These are phyloP conservation scores for Colletotrichum sp. DNA, from an alignment of 2,329 filamentous ascomycete genomes.

Conservation along the genomic window DNA sequence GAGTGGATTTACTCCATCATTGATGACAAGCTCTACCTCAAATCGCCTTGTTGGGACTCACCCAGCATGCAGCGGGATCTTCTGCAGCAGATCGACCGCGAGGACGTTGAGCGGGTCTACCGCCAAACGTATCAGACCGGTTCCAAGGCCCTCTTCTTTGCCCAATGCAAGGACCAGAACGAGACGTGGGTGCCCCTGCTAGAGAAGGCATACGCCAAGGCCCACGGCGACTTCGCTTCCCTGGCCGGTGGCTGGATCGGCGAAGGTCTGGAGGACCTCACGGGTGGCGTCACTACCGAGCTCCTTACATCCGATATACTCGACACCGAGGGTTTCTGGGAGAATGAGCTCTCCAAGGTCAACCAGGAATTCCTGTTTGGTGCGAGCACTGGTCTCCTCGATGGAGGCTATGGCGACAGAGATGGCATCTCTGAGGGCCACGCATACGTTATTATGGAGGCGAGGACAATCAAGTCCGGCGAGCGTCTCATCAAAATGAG, in stretches of 20 bases:
- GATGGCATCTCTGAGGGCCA: constrained; percentile 64
- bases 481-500: constrained; percentile 62
- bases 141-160: constrained; percentile 79
- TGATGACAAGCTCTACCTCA: constrained; percentile 88
- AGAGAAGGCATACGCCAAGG: constrained; percentile 86
- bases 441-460: constrained; percentile 66
- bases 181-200: constrained; percentile 84
- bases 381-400: constrained; percentile 69
- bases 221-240: constrained; percentile 77
- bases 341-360: constrained; percentile 78
- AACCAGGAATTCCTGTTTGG: constrained; percentile 82
- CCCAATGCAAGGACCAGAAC: constrained; percentile 75
- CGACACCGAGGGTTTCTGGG: constrained; percentile 84
- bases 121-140: constrained; percentile 75
- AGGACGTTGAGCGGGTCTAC: constrained; percentile 75
- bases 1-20: constrained; percentile 93
- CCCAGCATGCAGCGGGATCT: constrained; percentile 76
- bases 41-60: constrained; percentile 82
- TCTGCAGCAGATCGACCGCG: constrained; percentile 76
- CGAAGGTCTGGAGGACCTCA: constrained; percentile 64
- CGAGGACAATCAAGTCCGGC: constrained; percentile 55
- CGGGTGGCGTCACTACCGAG: constrained; percentile 73
- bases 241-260: constrained; percentile 75
- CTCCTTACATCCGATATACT: constrained; percentile 74
- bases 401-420: constrained; percentile 65